Evolutionary conservation across 148 eudicot species (phyloP), one percentile per base, ranked within the genome.

Genomic region (Pharnaceum exiguum): DNA sequence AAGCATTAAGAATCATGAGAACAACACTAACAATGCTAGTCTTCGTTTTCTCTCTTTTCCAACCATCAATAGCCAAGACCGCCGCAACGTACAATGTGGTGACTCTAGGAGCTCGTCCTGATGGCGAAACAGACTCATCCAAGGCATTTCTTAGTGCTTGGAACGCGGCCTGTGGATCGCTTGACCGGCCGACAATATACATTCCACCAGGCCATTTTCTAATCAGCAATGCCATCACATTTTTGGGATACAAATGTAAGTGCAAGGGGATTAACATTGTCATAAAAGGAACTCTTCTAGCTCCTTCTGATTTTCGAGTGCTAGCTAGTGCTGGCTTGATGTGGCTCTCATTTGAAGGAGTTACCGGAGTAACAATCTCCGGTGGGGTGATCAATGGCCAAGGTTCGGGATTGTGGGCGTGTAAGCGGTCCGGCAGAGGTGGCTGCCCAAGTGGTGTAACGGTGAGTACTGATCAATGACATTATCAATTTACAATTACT

Each of bases 161-260:
- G 89, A 27, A 57, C 16, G 36, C 59, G 2, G 84, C 85, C 10
- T 83, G 89, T 55, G 40, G 31, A 13, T 44, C 78, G 0, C 13
- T 23, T 0, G 67, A 24, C 2, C 60, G 75, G 1, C 53, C 76
- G 5, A 75, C 60, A 9, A 79, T 83, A 1, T n/a, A 38, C 5
- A 72, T 83, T 1, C 89, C 89, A 2, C 45, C 7, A 7, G 89
- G 84, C 2, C 63, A 50, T 58, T 83, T 68, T 59, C 48, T 62
- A 46, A 40, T 77, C 7, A 24, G 54, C 8, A 35, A 24, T 17
- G 37, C 64, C 1, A 25, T 71, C 16, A 22, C 22, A 16, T 72
- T 72, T 11, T 66, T 61, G 10, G 76, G 71, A 1, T 44, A 46
- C 3, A 39, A 46, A 33, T 83, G 89, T 40, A 74, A 38, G 54